Evolutionary conservation across 306 rosid species (phyloP), one percentile per base, ranked within the genome.

Genomic region (Echinosophora koreensis): DNA sequence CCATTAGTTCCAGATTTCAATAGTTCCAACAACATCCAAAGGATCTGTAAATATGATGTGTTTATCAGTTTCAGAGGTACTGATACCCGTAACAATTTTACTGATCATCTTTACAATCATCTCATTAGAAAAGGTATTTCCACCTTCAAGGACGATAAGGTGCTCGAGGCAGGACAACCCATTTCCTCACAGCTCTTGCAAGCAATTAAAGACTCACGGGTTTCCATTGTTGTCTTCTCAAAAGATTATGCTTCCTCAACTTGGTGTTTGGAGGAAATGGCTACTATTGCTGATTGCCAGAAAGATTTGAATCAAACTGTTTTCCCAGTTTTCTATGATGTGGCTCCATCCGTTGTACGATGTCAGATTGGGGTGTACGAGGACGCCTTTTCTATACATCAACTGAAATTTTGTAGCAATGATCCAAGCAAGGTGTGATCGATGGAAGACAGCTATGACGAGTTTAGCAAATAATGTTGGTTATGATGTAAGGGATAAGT

Each of bases 241-340:
- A 1, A 8, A 42, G 4, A 41, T 8, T 77, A 77, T 4, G 74
- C 81, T 30, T 0, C 1, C 30, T 77, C 81, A 0, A 54, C 34
- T 0, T 77, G 74, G 81, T 77, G 81, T 38, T 41, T 77, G 47
- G 59, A 55, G 14, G 81, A 77, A 66, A 44, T 77, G 47, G 2
- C 14, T 28, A 0, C 16, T 3, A 77, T 66, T n/a, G 42, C 2
- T 6, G n/a, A 66, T 0, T 41, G 56, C n/a, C 22, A 1, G 9
- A 1, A 0, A 1, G 0, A 38, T 7, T 5, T 13, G 0, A 39
- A 14, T 3, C 71, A 63, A 9, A 18, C 9, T 9, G 80, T 64
- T 50, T 13, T 62, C 2, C 54, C 80, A 1, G 4, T 75, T 63
- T 75, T 75, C 6, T 41, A 65, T 63, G 15, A 66, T 13, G 41